A percentile compares a stretch with the other conserved stretches of the same genome.
Evolutionary conservation across 1,139 yeast species (phyloP).

Genomic region (Blastobotrys petasosporus): DNA sequence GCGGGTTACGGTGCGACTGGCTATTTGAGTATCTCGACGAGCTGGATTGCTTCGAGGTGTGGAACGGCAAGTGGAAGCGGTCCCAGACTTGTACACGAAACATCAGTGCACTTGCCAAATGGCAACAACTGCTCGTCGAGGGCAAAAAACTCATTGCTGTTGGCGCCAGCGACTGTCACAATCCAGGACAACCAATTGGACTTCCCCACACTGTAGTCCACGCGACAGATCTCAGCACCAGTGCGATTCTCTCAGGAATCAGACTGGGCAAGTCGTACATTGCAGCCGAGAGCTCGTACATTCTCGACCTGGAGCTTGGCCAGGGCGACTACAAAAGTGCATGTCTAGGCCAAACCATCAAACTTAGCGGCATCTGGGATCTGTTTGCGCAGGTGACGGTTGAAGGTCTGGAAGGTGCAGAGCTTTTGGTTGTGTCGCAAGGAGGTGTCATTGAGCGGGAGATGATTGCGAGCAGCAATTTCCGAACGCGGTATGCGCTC

Average conservation of each 20-base stretch:
- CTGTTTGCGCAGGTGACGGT: neutral
- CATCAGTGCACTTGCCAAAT: slow-evolving; percentile 12
- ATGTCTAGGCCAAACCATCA: slow-evolving; percentile 1
- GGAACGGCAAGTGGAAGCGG: slow-evolving; percentile 19
- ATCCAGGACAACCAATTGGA: slow-evolving; percentile 13
- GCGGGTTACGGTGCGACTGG: slow-evolving; percentile 14
- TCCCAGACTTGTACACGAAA: slow-evolving; percentile 13
- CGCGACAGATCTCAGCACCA: slow-evolving; percentile 12
- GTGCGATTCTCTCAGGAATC: slow-evolving; percentile 12
- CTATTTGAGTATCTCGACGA: slow-evolving; percentile 9
- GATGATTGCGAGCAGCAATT: neutral
- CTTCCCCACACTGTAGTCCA: slow-evolving; percentile 15
- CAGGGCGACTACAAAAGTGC: slow-evolving; percentile 7
- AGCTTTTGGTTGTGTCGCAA: neutral
- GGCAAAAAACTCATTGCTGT: slow-evolving; percentile 14
- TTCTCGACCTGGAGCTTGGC: slow-evolving; percentile 5
- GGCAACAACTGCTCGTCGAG: slow-evolving; percentile 13
- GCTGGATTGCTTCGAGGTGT: slow-evolving; percentile 18
- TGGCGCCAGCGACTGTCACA: slow-evolving; percentile 16
- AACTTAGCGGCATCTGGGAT: slow-evolving; percentile 5
- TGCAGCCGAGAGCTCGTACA: slow-evolving; percentile 7
- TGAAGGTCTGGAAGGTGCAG: slow-evolving; percentile 1
- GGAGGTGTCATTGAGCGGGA: slow-evolving; percentile 4
- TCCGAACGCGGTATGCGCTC: slow-evolving; percentile 4
- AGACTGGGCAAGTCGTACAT: slow-evolving; percentile 11